Conservation (phyloP, 768 basidiomycete genomes). For the Auriscalpium vulgare region DNA sequence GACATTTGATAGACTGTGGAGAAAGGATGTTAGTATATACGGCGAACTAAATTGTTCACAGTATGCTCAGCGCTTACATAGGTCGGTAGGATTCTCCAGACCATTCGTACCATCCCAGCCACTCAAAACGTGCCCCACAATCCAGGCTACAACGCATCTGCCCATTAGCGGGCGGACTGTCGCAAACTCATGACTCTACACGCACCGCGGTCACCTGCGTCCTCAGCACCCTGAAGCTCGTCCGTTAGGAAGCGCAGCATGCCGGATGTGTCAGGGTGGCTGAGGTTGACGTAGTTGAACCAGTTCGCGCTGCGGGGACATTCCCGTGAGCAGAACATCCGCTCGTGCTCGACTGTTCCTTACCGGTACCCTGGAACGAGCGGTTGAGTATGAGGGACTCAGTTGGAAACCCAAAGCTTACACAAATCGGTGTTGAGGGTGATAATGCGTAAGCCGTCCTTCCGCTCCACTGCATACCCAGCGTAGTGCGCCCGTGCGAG, state of each 20-base stretch:
- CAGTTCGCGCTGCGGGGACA: conserved; percentile 44
- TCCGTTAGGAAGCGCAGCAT: conserved; percentile 74
- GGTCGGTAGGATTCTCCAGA: conserved; percentile 54
- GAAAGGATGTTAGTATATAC: conserved; percentile 2
- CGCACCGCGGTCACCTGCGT: conserved; percentile 64
- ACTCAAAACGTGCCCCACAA: conserved; percentile 46
- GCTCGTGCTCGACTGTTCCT: conserved; percentile 2
- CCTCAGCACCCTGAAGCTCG: conserved; percentile 72
- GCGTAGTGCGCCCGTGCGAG: conserved; percentile 63
- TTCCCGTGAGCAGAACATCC: neutral
- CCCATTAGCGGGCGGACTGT: neutral
- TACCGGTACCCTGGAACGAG: conserved; percentile 19
- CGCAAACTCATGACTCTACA: conserved; percentile 1
- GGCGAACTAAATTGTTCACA: conserved; percentile 30
- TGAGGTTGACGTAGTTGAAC: conserved; percentile 74
- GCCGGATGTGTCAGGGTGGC: conserved; percentile 59
- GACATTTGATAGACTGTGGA: conserved; percentile 43
- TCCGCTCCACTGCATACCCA: conserved; percentile 61
- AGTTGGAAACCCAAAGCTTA: conserved; percentile 27
- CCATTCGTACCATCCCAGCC: conserved; percentile 72
- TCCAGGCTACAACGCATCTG: conserved; percentile 31
- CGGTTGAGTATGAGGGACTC: neutral
- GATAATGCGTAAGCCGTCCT: conserved; percentile 62
- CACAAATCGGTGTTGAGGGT: conserved; percentile 74
- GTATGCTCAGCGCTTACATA: conserved; percentile 39